A percentile compares a stretch with the other conserved stretches of the same genome.
These are phyloP conservation scores for Fraxinus ornus DNA, from an alignment of 305 asterid genomes.

Conservation along the genomic window DNA sequence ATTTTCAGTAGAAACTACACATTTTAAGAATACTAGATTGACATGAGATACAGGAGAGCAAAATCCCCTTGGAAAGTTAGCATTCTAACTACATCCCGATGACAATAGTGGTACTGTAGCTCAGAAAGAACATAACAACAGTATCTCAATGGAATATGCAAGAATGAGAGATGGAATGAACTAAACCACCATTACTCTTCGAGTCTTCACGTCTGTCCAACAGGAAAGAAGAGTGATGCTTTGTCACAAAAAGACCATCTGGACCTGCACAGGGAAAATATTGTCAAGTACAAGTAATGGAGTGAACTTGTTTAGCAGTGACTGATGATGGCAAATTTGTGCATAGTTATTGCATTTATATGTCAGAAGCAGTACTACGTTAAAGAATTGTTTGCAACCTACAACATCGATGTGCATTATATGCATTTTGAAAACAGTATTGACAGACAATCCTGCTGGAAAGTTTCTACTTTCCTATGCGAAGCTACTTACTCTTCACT, in stretches of 20 bases:
- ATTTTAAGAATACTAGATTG: neutral
- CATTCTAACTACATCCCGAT: neutral
- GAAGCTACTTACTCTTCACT: neutral
- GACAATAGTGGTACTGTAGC: neutral
- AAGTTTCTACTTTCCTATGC: too few relatives aligned
- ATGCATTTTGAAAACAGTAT: too few relatives aligned
- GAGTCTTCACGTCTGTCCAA: neutral
- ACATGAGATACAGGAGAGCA: neutral
- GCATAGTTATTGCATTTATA: too few relatives aligned
- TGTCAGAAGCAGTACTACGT: too few relatives aligned
- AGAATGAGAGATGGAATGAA: slow-evolving; percentile 13
- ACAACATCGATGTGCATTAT: too few relatives aligned
- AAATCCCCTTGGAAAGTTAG: neutral
- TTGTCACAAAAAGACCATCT: too few relatives aligned
- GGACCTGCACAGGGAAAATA: too few relatives aligned
- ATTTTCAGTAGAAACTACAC: neutral
- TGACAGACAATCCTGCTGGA: too few relatives aligned
- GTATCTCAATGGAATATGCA: neutral
- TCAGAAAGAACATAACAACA: neutral
- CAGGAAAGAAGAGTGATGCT: neutral
- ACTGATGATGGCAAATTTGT: too few relatives aligned
- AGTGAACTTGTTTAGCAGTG: too few relatives aligned
- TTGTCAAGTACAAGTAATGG: too few relatives aligned
- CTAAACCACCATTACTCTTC: slow-evolving; percentile 24
- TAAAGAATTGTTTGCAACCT: too few relatives aligned